Evolutionary conservation across 179 eudicot genomes (phyloP).

Genomic region (Silene vulgaris): DNA sequence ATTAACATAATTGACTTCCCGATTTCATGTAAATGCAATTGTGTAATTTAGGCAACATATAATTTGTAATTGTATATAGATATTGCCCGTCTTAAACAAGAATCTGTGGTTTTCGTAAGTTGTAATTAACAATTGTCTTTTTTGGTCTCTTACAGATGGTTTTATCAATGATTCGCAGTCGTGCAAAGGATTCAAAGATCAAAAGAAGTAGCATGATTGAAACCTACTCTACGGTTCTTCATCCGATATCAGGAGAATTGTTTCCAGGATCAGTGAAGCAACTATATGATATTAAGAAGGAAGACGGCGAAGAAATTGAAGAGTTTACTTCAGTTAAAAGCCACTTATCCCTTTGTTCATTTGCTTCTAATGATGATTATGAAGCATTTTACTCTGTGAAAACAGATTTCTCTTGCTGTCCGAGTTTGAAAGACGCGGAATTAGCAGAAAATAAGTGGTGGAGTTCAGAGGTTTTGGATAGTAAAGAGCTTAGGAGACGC

Average conservation of each 20-base stretch:
- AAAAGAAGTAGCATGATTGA: conserved; percentile 38
- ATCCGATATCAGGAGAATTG: conserved; percentile 42
- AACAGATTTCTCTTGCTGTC: conserved; percentile 44
- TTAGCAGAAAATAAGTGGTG: conserved; percentile 25
- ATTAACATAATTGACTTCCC: too few species aligned
- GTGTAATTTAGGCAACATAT: too few species aligned
- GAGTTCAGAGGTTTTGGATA: conserved; percentile 33
- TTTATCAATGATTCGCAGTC: conserved; percentile 49
- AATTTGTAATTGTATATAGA: too few species aligned
- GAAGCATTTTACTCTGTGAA: conserved; percentile 58
- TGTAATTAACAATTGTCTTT: not conserved
- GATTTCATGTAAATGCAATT: too few species aligned
- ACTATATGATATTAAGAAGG: conserved; percentile 15
- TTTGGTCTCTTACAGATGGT: conserved; percentile 37
- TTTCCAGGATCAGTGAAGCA: conserved; percentile 18
- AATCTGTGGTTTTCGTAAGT: too few species aligned
- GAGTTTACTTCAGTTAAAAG: conserved; percentile 56
- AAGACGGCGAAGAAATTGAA: conserved; percentile 32
- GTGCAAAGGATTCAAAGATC: conserved; percentile 63
- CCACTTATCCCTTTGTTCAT: conserved; percentile 46
- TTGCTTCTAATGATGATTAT: conserved; percentile 29
- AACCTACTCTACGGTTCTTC: conserved; percentile 33
- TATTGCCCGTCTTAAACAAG: too few species aligned
- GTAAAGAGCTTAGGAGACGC: conserved; percentile 38
- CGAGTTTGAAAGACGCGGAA: conserved; percentile 37